phyloP scores from a whole-genome alignment of 192 early-diverging fungal species.

The Gorgonomyces haynaldii region DNA sequence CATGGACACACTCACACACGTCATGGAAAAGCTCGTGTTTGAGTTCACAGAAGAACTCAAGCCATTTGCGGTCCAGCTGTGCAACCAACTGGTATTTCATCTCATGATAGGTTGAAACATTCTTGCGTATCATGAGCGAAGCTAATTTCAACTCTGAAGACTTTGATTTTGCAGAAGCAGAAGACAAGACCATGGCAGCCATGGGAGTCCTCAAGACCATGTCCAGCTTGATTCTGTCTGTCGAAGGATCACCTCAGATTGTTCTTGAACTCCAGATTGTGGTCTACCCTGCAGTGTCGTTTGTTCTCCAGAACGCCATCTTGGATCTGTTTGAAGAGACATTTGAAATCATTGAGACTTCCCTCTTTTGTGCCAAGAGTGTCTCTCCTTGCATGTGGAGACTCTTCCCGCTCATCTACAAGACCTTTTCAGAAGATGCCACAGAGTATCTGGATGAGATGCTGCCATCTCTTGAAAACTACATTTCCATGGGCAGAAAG shows the following conservation, averaged over 20 bases:
- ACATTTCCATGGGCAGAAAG: slow-evolving; percentile 74
- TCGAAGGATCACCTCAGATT: slow-evolving; percentile 73
- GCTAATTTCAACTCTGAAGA: slow-evolving; percentile 43
- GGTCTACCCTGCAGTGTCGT: slow-evolving; percentile 64
- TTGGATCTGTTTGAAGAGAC: slow-evolving; percentile 75
- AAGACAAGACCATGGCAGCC: slow-evolving; percentile 81
- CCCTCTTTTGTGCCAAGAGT: slow-evolving; percentile 69
- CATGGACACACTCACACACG: slow-evolving; percentile 71
- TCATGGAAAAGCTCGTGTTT: slow-evolving; percentile 87
- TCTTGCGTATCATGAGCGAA: slow-evolving; percentile 71
- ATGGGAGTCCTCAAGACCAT: slow-evolving; percentile 85
- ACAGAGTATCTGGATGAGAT: slow-evolving; percentile 71
- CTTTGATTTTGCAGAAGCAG: slow-evolving; percentile 45
- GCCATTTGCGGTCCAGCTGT: slow-evolving; percentile 87
- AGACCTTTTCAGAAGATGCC: slow-evolving; percentile 67
- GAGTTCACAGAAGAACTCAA: slow-evolving; percentile 80
- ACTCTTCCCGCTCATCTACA: slow-evolving; percentile 66
- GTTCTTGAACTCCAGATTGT: slow-evolving; percentile 68
- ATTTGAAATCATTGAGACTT: slow-evolving; percentile 82
- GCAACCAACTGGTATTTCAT: slow-evolving; percentile 54
- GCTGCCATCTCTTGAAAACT: slow-evolving; percentile 84
- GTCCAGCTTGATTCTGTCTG: slow-evolving; percentile 65
- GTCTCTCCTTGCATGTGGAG: slow-evolving; percentile 78
- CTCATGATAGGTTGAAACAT: slow-evolving; percentile 56
- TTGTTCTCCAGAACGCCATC: slow-evolving; percentile 64